A percentile compares a stretch with the other conserved stretches of the same genome.
Conservation (phyloP, 805 yeast genomes). For the Candida maris region DNA sequence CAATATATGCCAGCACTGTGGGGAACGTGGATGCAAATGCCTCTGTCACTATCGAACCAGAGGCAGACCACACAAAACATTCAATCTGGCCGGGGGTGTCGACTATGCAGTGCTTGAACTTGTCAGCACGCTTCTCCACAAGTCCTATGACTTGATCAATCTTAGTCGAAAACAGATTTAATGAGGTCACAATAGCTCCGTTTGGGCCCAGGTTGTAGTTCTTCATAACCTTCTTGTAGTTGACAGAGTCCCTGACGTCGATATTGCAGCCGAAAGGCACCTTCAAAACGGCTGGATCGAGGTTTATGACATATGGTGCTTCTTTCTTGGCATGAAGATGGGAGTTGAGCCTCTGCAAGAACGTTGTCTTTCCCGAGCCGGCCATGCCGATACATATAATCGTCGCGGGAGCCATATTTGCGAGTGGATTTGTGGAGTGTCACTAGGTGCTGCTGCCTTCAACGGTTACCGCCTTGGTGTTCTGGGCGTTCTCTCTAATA, state of each 20-base stretch:
- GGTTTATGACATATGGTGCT: slow-evolving; percentile 87
- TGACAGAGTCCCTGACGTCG: slow-evolving; percentile 93
- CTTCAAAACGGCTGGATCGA: slow-evolving; percentile 94
- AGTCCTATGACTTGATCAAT: slow-evolving; percentile 90
- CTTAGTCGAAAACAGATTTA: slow-evolving; percentile 89
- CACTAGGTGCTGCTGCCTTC: too few species aligned
- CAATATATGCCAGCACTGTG: slow-evolving; percentile 90
- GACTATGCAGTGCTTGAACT: slow-evolving; percentile 66
- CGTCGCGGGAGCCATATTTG: slow-evolving; percentile 33
- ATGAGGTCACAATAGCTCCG: slow-evolving; percentile 95
- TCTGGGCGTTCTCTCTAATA: neutral
- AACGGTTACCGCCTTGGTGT: too few species aligned
- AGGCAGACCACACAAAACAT: slow-evolving; percentile 97
- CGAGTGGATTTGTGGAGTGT: too few species aligned
- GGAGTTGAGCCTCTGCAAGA: slow-evolving; percentile 90
- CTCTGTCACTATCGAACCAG: slow-evolving; percentile 94
- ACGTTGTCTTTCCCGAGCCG: slow-evolving; percentile 93
- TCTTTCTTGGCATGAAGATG: slow-evolving; percentile 69
- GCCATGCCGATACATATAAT: slow-evolving; percentile 44
- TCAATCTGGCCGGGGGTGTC: slow-evolving; percentile 99
- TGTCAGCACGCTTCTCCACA: slow-evolving; percentile 70
- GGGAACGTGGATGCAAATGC: slow-evolving; percentile 96
- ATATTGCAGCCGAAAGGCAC: slow-evolving; percentile 94
- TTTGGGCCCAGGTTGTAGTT: slow-evolving; percentile 94
- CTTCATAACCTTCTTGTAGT: slow-evolving; percentile 94